phyloP scores from a whole-genome alignment of 164 flowering plant genomes.

The Liriodendron chinense region DNA sequence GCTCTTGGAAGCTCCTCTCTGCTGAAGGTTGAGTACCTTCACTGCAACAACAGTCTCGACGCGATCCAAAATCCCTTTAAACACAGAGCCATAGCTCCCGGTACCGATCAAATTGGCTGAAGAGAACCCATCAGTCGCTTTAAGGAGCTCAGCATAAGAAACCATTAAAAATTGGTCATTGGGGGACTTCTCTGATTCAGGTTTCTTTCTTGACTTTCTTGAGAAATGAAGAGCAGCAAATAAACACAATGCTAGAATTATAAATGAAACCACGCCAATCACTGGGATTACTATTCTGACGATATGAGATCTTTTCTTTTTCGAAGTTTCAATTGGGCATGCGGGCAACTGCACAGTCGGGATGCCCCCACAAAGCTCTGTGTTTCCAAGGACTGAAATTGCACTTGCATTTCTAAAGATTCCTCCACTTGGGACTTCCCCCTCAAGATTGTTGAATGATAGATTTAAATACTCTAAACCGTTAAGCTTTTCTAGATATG shows the following conservation, averaged over 20 bases:
- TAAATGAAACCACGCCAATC: background rate
- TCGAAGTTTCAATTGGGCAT: conserved; percentile 7
- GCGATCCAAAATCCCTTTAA: conserved; percentile 8
- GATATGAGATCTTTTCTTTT: background rate
- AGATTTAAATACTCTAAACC: conserved; percentile 20
- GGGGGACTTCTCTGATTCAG: background rate
- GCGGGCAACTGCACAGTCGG: conserved; percentile 20
- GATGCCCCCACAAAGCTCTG: conserved; percentile 29
- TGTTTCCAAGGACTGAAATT: conserved; percentile 15
- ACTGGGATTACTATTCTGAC: background rate
- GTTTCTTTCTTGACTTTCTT: conserved; percentile 4
- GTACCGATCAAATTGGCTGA: conserved; percentile 12
- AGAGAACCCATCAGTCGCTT: conserved; percentile 12
- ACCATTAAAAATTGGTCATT: background rate
- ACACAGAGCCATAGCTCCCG: conserved; percentile 18
- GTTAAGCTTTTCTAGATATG: conserved; percentile 4
- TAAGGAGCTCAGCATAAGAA: conserved; percentile 6
- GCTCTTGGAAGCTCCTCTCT: conserved; percentile 19
- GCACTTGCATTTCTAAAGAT: conserved; percentile 22
- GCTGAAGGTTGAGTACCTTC: conserved; percentile 20
- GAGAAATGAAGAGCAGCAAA: conserved; percentile 1
- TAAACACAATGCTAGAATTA: background rate
- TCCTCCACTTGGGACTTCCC: conserved; percentile 24
- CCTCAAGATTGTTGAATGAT: conserved; percentile 27
- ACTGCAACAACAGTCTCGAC: conserved; percentile 7